A percentile compares a stretch with the other conserved stretches of the same genome.
These are phyloP conservation scores for Parascedosporium putredinis DNA, from an alignment of 2,329 filamentous ascomycete genomes.

Conservation along the genomic window DNA sequence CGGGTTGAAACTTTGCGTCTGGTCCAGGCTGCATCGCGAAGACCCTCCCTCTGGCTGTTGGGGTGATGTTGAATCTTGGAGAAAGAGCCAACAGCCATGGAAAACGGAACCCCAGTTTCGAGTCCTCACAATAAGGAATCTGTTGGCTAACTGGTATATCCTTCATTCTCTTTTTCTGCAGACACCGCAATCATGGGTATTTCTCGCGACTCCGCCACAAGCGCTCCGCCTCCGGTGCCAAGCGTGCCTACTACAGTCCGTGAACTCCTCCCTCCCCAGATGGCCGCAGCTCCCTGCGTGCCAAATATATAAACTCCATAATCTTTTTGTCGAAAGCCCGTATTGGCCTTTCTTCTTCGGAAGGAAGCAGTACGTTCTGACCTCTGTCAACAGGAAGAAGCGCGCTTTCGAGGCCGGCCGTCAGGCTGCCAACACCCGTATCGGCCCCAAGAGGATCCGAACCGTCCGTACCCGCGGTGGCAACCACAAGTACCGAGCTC, in stretches of 20 bases:
- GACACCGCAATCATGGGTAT: constrained; percentile 93
- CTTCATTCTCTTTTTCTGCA: constrained; percentile 27
- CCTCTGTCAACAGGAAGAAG: constrained; percentile 74
- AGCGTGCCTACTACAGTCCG: constrained; percentile 85
- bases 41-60: too few species aligned
- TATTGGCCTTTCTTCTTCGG: constrained; percentile 30
- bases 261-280: constrained; percentile 34
- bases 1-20: too few species aligned
- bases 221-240: constrained; percentile 97
- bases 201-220: constrained; percentile 99
- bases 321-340: constrained; percentile 66
- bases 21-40: too few species aligned
- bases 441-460: constrained; percentile 93
- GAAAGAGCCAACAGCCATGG: too few species aligned
- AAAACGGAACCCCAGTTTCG: too few species aligned
- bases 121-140: too few species aligned
- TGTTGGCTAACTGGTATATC: constrained; percentile 4
- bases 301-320: too few species aligned
- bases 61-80: too few species aligned
- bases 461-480: constrained; percentile 94
- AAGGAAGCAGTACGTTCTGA: constrained; percentile 59
- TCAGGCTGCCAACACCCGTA: constrained; percentile 99
- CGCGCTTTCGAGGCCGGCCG: constrained; percentile 99
- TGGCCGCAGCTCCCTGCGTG: background rate
- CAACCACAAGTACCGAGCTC: constrained; percentile 99